Evolutionary conservation across 2,329 filamentous ascomycete genomes (phyloP), one percentile per base, ranked within the genome.

Genomic region (Ustulina deusta): DNA sequence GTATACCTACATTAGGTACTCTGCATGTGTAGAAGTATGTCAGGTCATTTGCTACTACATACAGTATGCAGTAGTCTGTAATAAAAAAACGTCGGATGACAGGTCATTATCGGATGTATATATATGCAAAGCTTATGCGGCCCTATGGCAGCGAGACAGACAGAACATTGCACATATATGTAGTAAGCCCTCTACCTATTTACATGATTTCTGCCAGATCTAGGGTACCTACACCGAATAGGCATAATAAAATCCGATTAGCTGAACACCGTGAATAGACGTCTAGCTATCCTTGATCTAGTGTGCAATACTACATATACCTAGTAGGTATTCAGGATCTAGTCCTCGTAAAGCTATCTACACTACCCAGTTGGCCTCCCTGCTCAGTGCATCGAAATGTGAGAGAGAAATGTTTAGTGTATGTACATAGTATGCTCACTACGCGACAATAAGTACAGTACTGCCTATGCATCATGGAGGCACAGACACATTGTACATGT

Each of bases 51-150:
- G 42, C 55, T 56, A 25, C 32, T 5, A n/a, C n/a, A n/a, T n/a
- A n/a, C n/a, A n/a, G n/a, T n/a, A n/a, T n/a, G n/a, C n/a, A n/a
- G n/a, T n/a, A n/a, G n/a, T n/a, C n/a, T 49, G 25, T 44, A 11
- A 20, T 51, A 25, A 52, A 38, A 51, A 25, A 36, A 13, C 56
- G 27, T 11, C 38, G 54, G 17, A 59, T 22, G 34, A 27, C 17
- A 56, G 32, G 9, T 49, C 15, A 51, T 63, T 51, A 42, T 61
- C 52, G 20, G 15, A 61, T 36, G 55, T 51, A 20, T 40, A 60
- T 44, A 38, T 57, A 57, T 65, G 65, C 61, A 65, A 51, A 58
- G 42, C 36, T 36, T 58, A 38, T 46, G 46, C 55, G 56, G 63
- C 32, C 55, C 55, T 38, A 32, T 38, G n/a, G 25, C 36, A 27